Percentiles rank a stretch among this genome's conserved stretches.
phyloP scores from a whole-genome alignment of 2,329 filamentous ascomycete species.

The Colletotrichum sp. region DNA sequence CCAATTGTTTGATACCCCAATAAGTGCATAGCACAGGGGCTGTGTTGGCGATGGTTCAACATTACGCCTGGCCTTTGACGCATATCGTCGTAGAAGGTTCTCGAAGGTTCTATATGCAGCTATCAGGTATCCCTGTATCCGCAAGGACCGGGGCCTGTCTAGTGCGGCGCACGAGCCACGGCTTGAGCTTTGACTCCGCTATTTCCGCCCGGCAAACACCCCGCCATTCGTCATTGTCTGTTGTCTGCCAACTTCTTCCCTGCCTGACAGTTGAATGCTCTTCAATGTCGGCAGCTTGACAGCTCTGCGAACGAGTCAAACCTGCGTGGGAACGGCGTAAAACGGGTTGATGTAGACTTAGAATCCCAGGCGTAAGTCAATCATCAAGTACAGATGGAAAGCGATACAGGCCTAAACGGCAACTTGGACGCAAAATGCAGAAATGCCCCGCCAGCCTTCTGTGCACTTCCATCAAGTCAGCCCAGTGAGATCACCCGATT shows the following conservation, averaged over 20 bases:
- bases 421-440: not conserved
- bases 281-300: not conserved
- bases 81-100: conserved; percentile 31
- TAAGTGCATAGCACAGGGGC: not conserved
- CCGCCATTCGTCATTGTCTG: conserved; percentile 22
- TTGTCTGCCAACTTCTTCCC: not conserved
- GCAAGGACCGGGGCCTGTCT: not conserved
- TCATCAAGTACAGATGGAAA: not conserved
- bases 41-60: not conserved
- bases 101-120: conserved; percentile 31
- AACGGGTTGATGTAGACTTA: not conserved
- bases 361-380: not conserved
- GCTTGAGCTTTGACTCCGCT: conserved; percentile 18
- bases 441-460: conserved; percentile 10
- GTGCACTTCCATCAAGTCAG: conserved; percentile 17
- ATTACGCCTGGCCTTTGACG: not conserved
- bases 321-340: not conserved
- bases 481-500: conserved; percentile 20
- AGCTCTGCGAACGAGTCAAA: not conserved
- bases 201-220: conserved; percentile 17
- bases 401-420: not conserved
- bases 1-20: conserved; percentile 14
- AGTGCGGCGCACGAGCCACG: conserved; percentile 8
- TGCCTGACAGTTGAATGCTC: not conserved
- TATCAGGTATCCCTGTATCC: not conserved